phyloP scores from a whole-genome alignment of 1,139 yeast genomes.

The Suhomyces guaymorum region DNA sequence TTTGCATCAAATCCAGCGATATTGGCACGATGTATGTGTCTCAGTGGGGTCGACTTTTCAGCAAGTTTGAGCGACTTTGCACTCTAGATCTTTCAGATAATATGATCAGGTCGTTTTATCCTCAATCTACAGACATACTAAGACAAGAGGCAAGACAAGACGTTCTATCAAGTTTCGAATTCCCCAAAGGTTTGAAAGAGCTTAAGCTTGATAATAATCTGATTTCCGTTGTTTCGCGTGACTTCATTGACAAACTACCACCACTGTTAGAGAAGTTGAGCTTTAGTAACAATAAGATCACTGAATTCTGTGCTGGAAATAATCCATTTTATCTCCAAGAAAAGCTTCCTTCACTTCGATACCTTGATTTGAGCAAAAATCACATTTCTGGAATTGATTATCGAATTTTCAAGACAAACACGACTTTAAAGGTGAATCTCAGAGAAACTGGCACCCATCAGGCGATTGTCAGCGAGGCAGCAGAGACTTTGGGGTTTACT shows the following conservation, averaged over 20 bases:
- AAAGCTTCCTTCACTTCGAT: slow-evolving; percentile 7
- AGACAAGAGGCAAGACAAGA: no score
- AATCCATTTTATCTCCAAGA: not conserved
- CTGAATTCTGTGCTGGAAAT: not conserved
- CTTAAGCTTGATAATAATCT: slow-evolving; percentile 32
- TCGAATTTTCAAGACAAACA: slow-evolving; percentile 1
- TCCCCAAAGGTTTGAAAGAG: slow-evolving; percentile 30
- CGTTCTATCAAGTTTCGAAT: slow-evolving; percentile 26
- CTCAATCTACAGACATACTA: slow-evolving; percentile 25
- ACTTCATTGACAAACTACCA: slow-evolving; percentile 32
- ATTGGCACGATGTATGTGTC: slow-evolving; percentile 36
- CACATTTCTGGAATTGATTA: not conserved
- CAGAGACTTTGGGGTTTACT: not conserved
- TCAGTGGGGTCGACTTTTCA: slow-evolving; percentile 37
- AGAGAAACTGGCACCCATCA: not conserved
- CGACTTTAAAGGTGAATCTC: not conserved
- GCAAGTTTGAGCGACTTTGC: slow-evolving; percentile 24
- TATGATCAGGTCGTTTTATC: no score
- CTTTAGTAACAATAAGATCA: slow-evolving; percentile 19
- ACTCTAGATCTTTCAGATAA: slow-evolving; percentile 32
- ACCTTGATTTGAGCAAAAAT: slow-evolving; percentile 4
- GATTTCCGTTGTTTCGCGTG: slow-evolving; percentile 23
- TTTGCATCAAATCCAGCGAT: slow-evolving; percentile 37
- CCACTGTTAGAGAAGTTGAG: slow-evolving; percentile 25
- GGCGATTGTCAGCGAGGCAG: not conserved